Conservation (phyloP, 1,284 basidiomycete genomes). For the Ganoderma leucocontextum region DNA sequence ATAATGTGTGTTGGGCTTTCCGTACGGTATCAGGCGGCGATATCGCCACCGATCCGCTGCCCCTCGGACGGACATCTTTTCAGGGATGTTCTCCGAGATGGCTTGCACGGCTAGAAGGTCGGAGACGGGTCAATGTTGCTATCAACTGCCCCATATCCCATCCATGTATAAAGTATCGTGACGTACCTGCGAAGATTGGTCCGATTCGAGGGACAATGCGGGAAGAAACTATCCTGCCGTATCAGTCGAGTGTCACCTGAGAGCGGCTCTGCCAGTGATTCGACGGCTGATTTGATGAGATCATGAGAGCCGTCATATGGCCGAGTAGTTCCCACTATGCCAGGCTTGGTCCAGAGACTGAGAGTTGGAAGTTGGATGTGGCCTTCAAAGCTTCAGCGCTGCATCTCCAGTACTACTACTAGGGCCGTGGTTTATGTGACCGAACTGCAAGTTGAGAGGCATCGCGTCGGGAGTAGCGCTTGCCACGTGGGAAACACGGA, state of each 20-base stretch:
- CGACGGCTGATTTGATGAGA: not conserved
- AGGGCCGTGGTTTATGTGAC: no score
- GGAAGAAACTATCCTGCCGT: not conserved
- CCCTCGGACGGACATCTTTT: not conserved
- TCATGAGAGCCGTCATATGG: not conserved
- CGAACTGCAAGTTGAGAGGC: no score
- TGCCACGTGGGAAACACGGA: not conserved
- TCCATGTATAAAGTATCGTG: not conserved
- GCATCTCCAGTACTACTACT: no score
- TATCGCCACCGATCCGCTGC: not conserved
- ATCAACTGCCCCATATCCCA: not conserved
- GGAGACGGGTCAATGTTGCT: no score
- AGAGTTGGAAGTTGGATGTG: not conserved
- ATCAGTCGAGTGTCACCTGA: not conserved
- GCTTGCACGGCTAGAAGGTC: no score
- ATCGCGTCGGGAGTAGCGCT: constrained; percentile 2
- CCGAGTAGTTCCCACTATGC: not conserved
- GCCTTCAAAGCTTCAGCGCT: not conserved
- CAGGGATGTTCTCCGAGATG: not conserved
- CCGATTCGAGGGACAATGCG: not conserved
- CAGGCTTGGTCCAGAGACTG: not conserved
- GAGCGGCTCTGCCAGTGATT: not conserved
- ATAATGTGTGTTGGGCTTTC: not conserved
- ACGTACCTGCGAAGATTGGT: not conserved
- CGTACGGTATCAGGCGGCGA: not conserved